A percentile compares a stretch with the other conserved stretches of the same genome.
Evolutionary conservation across 257 asterid genomes (phyloP).

Genomic region (Jasminum sambac): DNA sequence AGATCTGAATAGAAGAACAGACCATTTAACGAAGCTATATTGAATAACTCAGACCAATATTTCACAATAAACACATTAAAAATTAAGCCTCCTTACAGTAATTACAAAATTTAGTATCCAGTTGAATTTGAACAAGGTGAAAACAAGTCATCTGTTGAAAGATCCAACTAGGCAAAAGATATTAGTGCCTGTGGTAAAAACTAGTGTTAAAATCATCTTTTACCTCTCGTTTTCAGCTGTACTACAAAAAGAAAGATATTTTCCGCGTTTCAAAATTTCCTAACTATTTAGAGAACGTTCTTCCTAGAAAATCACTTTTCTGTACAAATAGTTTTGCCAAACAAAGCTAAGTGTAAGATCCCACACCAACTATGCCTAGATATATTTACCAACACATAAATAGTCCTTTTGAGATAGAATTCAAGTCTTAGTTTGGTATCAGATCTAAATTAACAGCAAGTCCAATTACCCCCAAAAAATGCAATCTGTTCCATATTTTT

Average conservation of each 20-base stretch:
- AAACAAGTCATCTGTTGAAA: background rate
- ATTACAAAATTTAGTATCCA: background rate
- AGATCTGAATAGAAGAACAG: slow-evolving; percentile 38
- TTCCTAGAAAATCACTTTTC: too few relatives aligned
- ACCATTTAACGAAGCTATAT: slow-evolving; percentile 12
- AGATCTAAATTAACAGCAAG: background rate
- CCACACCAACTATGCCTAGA: background rate
- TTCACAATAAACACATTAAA: background rate
- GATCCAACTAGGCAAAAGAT: too few relatives aligned
- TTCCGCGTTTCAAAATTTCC: too few relatives aligned
- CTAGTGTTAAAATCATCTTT: too few relatives aligned
- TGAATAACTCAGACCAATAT: background rate
- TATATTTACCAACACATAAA: background rate
- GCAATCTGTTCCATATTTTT: background rate
- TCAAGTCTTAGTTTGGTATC: background rate
- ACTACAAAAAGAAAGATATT: too few relatives aligned
- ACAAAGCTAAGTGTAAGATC: background rate
- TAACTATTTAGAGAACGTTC: too few relatives aligned
- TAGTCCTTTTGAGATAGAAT: background rate
- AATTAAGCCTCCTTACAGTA: background rate
- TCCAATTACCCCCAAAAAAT: background rate
- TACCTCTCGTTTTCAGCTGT: too few relatives aligned
- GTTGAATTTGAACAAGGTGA: background rate
- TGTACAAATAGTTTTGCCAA: too few relatives aligned
- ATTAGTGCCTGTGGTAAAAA: too few relatives aligned